phyloP scores from a whole-genome alignment of 106 monocot species.

The Dioscorea zingiberensis region DNA sequence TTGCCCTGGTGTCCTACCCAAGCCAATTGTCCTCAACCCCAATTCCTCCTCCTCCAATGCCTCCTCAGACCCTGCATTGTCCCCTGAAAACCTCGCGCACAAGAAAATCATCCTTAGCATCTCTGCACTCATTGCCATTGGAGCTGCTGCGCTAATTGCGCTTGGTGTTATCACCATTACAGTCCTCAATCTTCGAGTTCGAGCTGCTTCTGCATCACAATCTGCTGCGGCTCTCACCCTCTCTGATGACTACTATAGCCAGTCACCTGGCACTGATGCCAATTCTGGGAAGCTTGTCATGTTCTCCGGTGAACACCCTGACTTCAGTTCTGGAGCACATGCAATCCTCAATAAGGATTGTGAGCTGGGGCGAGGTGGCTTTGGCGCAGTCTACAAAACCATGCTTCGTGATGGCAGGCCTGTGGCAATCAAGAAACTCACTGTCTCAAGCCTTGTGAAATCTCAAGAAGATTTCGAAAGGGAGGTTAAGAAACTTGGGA shows the following conservation, averaged over 20 bases:
- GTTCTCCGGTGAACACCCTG: conserved; percentile 62
- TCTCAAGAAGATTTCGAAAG: conserved; percentile 78
- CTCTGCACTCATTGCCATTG: conserved; percentile 79
- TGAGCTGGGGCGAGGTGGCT: conserved; percentile 92
- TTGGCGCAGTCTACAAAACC: conserved; percentile 83
- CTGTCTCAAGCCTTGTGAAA: conserved; percentile 87
- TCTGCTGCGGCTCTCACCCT: conserved; percentile 33
- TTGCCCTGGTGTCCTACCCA: conserved; percentile 67
- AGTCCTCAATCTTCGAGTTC: conserved; percentile 54
- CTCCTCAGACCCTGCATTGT: conserved; percentile 14
- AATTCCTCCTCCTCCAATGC: conserved; percentile 48
- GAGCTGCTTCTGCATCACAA: conserved; percentile 18
- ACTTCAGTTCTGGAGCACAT: conserved; percentile 62
- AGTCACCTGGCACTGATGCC: conserved; percentile 45
- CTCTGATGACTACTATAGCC: conserved; percentile 55
- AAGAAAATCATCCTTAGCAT: conserved; percentile 87
- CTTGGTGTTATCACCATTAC: conserved; percentile 69
- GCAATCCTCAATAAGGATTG: conserved; percentile 81
- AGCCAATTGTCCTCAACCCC: conserved; percentile 90
- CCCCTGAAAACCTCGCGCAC: conserved; percentile 27
- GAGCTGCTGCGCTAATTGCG: conserved; percentile 60
- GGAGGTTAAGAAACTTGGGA: conserved; percentile 76
- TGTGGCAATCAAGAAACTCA: conserved; percentile 93
- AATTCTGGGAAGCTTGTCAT: conserved; percentile 82
- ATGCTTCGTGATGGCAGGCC: conserved; percentile 62